Conservation (phyloP, 2,329 filamentous ascomycete genomes). For the Parafenestella ontariensis region DNA sequence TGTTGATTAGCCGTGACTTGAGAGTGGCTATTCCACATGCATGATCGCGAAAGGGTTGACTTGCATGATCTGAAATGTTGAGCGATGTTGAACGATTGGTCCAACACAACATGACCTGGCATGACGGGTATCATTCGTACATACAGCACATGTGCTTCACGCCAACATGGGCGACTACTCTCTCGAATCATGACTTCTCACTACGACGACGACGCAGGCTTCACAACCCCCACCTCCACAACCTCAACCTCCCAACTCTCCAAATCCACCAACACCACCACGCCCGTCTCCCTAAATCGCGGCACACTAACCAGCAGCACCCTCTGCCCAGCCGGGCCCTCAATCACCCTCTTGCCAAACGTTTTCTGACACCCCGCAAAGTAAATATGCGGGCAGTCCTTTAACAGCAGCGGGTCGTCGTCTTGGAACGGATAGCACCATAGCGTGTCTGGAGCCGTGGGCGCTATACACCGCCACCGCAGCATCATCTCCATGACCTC, state of each 20-base stretch:
- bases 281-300: slow-evolving; percentile 76
- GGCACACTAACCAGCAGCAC: slow-evolving; percentile 86
- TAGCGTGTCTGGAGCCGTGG: slow-evolving; percentile 93
- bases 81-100: too few species aligned
- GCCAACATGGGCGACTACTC: too few species aligned
- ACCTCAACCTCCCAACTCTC: slow-evolving; percentile 83
- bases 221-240: slow-evolving; percentile 52
- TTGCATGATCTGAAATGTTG: too few species aligned
- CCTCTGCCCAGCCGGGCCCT: slow-evolving; percentile 69
- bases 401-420: slow-evolving; percentile 87
- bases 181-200: too few species aligned
- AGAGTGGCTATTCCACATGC: too few species aligned
- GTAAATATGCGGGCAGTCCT: slow-evolving; percentile 86
- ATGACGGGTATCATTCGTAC: too few species aligned
- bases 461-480: slow-evolving; percentile 87
- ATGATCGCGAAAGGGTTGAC: too few species aligned
- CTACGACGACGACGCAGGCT: slow-evolving; percentile 14
- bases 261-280: slow-evolving; percentile 82
- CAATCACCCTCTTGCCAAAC: slow-evolving; percentile 75
- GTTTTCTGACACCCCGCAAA: slow-evolving; percentile 85
- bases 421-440: slow-evolving; percentile 98
- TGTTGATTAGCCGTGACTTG: too few species aligned
- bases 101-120: too few species aligned
- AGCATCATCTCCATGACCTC: slow-evolving; percentile 95
- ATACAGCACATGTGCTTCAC: too few species aligned